Evolutionary conservation across 106 monocot genomes (phyloP).

Genomic region (Acorus gramineus): DNA sequence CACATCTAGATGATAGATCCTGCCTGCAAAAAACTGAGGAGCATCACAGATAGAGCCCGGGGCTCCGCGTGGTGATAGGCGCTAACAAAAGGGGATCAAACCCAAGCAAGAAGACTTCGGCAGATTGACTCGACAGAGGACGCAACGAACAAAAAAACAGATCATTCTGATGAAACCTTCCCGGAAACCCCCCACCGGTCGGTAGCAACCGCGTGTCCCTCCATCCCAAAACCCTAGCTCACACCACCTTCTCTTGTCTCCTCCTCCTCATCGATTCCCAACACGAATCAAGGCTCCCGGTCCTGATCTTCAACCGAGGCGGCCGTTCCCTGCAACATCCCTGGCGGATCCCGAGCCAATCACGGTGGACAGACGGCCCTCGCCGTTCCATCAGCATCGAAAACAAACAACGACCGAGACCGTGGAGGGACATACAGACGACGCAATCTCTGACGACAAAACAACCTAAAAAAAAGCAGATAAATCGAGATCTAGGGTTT

Average conservation of each 20-base stretch:
- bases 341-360: background rate
- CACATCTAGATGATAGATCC: too few relatives aligned
- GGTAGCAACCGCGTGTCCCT: background rate
- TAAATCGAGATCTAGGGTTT: slow-evolving; percentile 28
- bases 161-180: too few relatives aligned
- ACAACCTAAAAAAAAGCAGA: slow-evolving; percentile 15
- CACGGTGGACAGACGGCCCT: too few relatives aligned
- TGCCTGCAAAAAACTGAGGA: too few relatives aligned
- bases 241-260: background rate
- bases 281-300: background rate
- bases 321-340: background rate
- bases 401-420: background rate
- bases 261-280: background rate
- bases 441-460: background rate
- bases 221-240: background rate
- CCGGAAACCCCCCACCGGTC: background rate
- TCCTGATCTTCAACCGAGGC: too few relatives aligned
- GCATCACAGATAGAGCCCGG: too few relatives aligned
- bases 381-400: background rate
- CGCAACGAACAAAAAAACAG: too few relatives aligned
- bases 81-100: too few relatives aligned
- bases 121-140: too few relatives aligned
- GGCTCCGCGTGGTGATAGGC: too few relatives aligned
- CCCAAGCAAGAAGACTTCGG: too few relatives aligned
- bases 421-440: too few relatives aligned